These are phyloP conservation scores for Maudiozyma turicensis DNA, from an alignment of 805 yeast genomes.

Conservation along the genomic window DNA sequence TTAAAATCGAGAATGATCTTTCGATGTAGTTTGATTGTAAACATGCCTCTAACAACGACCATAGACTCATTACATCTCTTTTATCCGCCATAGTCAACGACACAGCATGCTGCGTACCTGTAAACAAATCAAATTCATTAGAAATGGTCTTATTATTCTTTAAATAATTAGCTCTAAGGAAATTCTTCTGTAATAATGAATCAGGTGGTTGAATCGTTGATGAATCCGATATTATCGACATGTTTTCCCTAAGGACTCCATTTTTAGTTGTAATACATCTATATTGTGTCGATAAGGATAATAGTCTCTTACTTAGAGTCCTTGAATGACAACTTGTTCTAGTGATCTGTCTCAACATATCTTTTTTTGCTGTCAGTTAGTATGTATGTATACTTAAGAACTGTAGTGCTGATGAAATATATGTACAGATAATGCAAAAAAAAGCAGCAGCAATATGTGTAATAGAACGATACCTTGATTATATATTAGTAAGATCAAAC, in stretches of 20 bases:
- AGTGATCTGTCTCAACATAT: not conserved
- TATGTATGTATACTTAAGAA: slow-evolving; percentile 1
- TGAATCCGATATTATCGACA: not conserved
- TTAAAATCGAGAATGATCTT: slow-evolving; percentile 61
- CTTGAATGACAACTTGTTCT: not conserved
- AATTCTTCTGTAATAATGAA: not conserved
- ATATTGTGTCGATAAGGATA: not conserved
- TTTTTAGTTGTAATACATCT: slow-evolving; percentile 13
- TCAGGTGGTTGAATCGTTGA: not conserved
- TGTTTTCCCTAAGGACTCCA: slow-evolving; percentile 7
- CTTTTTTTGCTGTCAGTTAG: not conserved
- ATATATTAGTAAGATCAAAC: too few species aligned
- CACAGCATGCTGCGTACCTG: slow-evolving; percentile 16
- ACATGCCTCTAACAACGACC: slow-evolving; percentile 74
- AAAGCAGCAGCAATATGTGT: not conserved
- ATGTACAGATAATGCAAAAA: not conserved
- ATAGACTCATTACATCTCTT: slow-evolving; percentile 39
- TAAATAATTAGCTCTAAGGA: not conserved
- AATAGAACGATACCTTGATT: too few species aligned
- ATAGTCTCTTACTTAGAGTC: not conserved
- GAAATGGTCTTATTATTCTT: slow-evolving; percentile 3
- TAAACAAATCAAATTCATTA: slow-evolving; percentile 19
- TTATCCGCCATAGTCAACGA: slow-evolving; percentile 9
- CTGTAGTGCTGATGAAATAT: not conserved
- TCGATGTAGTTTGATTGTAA: slow-evolving; percentile 52